Base-by-base conservation (phyloP, 108 stramenopile genomes). In the Discostella pseudostelligera region DNA sequence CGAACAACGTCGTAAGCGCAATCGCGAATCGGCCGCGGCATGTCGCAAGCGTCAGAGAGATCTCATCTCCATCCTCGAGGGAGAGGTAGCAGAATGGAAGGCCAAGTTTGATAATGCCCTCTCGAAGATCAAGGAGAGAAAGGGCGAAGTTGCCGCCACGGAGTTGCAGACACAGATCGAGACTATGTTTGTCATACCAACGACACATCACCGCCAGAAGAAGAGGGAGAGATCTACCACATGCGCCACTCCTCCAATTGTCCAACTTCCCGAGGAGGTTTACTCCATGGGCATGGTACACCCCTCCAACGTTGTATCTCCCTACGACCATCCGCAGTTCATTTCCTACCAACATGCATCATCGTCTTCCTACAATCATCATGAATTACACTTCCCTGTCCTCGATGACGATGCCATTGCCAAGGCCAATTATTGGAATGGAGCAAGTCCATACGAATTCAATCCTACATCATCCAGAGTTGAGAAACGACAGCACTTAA, bases 21-120 rank as follows among this genome's bases (percentile, higher is more conserved):
- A 93, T 64, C 84, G 92, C 12, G 92, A 93, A 55, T 74, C 70
- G 54, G 92, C 92, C 21, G 92, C 92, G 12, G 89, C 89, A 1
- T 87, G 84, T 48, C 84, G 92, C 10, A 83, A 83, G 62, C 67
- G 87, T 13, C 88, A 88, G 63, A 83, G 92, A 12, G 82, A 83
- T 67, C 79, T 88, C 7, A 90, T 93, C 36, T 61, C 81, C 26
- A 89, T 88, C 58, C 83, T 93, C 14, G 89, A 93, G 76, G 72
- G 65, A 21, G 92, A 93, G 66, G 72, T 83, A 20, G 77, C 37
- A 8, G 82, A 78, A 24, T 93, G 92, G 92, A 90, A 87, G 58
- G 56, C 39, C 11, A 88, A 88, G 65, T 93, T 87, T 65, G 51
- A 62, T n/a, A 50, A 78, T 42, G 92, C 88, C 16, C 79, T 88